Evolutionary conservation across 2,329 filamentous ascomycete species (phyloP), one percentile per base, ranked within the genome.

Genomic region (Fusarium multiceps): DNA sequence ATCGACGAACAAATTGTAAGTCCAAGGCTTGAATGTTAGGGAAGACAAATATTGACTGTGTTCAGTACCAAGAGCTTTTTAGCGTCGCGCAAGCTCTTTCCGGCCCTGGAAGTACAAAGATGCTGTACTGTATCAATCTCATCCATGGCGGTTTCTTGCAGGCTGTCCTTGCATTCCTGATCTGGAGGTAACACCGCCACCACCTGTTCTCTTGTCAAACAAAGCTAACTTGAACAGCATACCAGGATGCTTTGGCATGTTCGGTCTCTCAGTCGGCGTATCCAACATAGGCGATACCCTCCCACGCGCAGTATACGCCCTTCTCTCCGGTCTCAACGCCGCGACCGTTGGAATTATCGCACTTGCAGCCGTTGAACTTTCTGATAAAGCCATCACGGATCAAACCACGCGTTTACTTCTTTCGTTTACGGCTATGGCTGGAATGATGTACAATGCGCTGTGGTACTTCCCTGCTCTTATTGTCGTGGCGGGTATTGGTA

Each of bases 341-440:
- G 87, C 90, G 0, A 92, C 90, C 0, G 91, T 93, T 1, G 92
- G 92, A 0, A 87, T 93, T 28, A 88, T 93, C 58, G 88, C 90
- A 0, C 80, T 93, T 0, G 90, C 92, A 2, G 91, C 90, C 1
- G 88, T 92, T 0, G 81, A 92, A 74, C 82, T 93, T 0, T 86
- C 90, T 0, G 82, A 89, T 16, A 92, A 92, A 69, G 87, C 90
- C 0, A 89, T 93, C 57, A 89, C 86, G 0, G 90, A 93, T 73
- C 82, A 82, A 21, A 49, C 91, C 5, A 89, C 90, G 0, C 81
- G 91, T 2, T 79, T 90, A 0, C 71, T 93, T 3, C 88, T 93
- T 1, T 89, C 92, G 14, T 73, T 90, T 9, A 86, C 86, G 5
- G 91, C 83, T 1, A 83, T 85, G 11, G 90, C 89, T 0, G 92